Evolutionary conservation across 257 asterid species (phyloP).

Genomic region (Solanum pinnatisectum): DNA sequence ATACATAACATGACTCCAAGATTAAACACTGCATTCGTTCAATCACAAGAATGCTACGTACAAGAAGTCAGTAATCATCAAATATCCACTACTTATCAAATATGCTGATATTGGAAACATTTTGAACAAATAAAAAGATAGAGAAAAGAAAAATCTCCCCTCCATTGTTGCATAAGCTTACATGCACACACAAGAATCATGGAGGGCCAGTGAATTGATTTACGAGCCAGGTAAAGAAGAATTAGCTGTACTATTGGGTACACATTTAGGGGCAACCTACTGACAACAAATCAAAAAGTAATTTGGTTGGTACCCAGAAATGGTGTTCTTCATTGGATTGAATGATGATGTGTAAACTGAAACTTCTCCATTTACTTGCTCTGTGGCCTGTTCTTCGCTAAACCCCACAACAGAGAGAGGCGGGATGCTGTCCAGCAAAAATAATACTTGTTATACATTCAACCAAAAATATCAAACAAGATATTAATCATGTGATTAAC

Average conservation of each 20-base stretch:
- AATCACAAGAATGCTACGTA: not conserved
- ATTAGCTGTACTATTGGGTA: not conserved
- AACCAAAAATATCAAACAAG: not conserved
- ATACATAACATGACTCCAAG: not conserved
- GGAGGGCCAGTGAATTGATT: not conserved
- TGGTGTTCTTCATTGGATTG: constrained; percentile 96
- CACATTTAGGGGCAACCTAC: not conserved
- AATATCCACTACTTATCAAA: not conserved
- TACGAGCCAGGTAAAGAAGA: not conserved
- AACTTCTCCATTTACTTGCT: constrained; percentile 67
- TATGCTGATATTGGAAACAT: not conserved
- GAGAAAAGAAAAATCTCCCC: not conserved
- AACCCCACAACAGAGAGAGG: constrained; percentile 91
- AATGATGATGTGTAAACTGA: constrained; percentile 77
- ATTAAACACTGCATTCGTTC: not conserved
- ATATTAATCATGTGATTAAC: not conserved
- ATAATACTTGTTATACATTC: not conserved
- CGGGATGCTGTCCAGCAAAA: constrained; percentile 74
- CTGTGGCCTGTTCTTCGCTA: constrained; percentile 80
- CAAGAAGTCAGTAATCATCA: not conserved
- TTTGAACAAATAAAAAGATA: not conserved
- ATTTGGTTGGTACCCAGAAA: constrained; percentile 58
- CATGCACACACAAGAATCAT: not conserved
- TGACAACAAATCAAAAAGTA: not conserved
- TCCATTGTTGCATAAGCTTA: not conserved